phyloP scores from a whole-genome alignment of 441 rosid genomes.

The Pelargonium australe region DNA sequence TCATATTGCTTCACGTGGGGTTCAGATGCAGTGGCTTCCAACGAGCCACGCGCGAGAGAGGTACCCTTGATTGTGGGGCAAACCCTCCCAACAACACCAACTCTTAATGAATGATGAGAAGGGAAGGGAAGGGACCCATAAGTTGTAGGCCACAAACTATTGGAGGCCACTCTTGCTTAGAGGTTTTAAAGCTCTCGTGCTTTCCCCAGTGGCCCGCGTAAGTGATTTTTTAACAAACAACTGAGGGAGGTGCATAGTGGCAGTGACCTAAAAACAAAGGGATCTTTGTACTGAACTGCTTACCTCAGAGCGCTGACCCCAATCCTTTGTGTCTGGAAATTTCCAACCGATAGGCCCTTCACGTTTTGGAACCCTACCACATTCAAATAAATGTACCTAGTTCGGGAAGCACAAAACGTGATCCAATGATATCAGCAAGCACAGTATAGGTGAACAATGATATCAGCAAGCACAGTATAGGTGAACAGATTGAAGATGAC shows the following conservation, averaged over 20 bases:
- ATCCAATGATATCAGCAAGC: not conserved
- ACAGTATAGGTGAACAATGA: not conserved
- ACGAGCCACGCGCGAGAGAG: conserved; percentile 11
- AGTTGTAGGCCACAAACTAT: not conserved
- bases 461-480: not conserved
- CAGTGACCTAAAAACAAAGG: conserved; percentile 18
- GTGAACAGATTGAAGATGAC: conserved; percentile 6
- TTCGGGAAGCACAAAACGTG: not conserved
- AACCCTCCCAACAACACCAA: conserved; percentile 6
- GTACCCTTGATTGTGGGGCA: conserved; percentile 23
- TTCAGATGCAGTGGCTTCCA: conserved; percentile 15
- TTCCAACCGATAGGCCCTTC: conserved; percentile 11
- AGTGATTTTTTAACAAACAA: conserved; percentile 9
- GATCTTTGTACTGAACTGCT: not conserved
- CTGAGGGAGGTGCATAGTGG: conserved; percentile 1
- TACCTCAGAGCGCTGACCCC: not conserved
- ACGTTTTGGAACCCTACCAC: not conserved
- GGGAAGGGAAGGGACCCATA: not conserved
- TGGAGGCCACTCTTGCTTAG: not conserved
- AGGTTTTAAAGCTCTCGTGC: not conserved
- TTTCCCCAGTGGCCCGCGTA: conserved; percentile 20
- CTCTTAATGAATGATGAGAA: conserved; percentile 3
- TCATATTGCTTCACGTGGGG: conserved; percentile 16
- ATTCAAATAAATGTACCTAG: not conserved
- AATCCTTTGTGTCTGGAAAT: conserved; percentile 4